A percentile compares a stretch with the other conserved stretches of the same genome.
Conservation (phyloP, 2,329 filamentous ascomycete genomes). For the Diplodia intermedia region DNA sequence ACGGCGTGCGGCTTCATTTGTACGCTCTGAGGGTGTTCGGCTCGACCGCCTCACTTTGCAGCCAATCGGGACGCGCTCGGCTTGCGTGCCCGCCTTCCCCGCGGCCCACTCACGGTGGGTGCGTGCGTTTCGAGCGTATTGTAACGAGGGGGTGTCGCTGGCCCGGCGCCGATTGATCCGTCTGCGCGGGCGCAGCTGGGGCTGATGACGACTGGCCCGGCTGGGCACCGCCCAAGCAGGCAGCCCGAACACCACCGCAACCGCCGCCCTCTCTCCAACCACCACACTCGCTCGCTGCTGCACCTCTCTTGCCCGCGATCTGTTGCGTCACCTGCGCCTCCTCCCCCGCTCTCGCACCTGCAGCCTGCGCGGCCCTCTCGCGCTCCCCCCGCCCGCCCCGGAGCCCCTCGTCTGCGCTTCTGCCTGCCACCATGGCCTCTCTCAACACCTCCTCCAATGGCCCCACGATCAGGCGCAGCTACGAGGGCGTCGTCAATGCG, state of each 20-base stretch:
- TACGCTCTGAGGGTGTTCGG: conserved; percentile 27
- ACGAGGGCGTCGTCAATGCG: conserved; percentile 71
- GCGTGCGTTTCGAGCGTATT: conserved; percentile 9
- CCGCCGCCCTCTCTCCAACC: conserved; percentile 2
- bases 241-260: neutral
- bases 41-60: conserved; percentile 28
- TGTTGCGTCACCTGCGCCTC: conserved; percentile 1
- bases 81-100: conserved; percentile 15
- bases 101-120: conserved; percentile 19
- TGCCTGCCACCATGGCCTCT: conserved; percentile 72
- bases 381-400: conserved; percentile 76
- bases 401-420: conserved; percentile 27
- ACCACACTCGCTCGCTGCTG: conserved; percentile 19
- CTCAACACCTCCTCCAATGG: conserved; percentile 63
- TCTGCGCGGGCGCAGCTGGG: conserved; percentile 3
- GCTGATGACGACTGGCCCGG: conserved; percentile 24
- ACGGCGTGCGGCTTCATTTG: conserved; percentile 28
- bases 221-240: conserved; percentile 7
- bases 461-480: conserved; percentile 62
- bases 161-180: conserved; percentile 25
- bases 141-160: conserved; percentile 4
- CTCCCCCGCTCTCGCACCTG: conserved; percentile 14
- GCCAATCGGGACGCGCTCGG: conserved; percentile 27
- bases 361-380: conserved; percentile 48
- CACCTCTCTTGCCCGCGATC: neutral